Conservation (phyloP, 371 early-diverging fungal genomes). For the Gilbertella persicaria region DNA sequence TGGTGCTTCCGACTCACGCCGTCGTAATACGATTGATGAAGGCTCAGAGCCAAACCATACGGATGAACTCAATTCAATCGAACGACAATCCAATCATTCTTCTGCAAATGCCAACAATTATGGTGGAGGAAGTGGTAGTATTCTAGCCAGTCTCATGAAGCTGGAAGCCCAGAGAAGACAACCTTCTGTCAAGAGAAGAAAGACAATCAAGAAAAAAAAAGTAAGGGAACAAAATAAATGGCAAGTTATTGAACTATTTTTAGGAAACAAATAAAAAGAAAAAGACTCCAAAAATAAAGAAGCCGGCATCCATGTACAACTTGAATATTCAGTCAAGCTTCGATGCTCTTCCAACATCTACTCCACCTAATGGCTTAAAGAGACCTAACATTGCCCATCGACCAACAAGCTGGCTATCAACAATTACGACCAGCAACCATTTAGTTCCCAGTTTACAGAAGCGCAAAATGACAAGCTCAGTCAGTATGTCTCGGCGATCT, state of each 20-base stretch:
- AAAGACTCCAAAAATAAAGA: constrained; percentile 23
- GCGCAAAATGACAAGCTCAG: constrained; percentile 25
- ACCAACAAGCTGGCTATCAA: constrained; percentile 47
- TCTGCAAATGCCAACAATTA: not conserved
- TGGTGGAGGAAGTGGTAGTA: constrained; percentile 30
- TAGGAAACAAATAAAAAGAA: constrained; percentile 1
- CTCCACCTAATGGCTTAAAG: constrained; percentile 7
- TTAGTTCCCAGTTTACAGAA: constrained; percentile 48
- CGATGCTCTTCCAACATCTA: constrained; percentile 17
- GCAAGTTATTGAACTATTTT: too few species aligned
- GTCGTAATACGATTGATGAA: constrained; percentile 9
- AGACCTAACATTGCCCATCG: constrained; percentile 39
- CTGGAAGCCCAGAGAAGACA: constrained; percentile 35
- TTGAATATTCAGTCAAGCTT: constrained; percentile 10
- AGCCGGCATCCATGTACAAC: constrained; percentile 33
- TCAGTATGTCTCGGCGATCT: constrained; percentile 36
- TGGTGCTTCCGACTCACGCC: not conserved
- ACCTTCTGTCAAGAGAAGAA: constrained; percentile 5
- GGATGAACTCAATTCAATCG: not conserved
- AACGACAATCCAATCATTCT: constrained; percentile 2
- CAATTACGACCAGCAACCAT: constrained; percentile 39
- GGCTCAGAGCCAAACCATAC: not conserved
- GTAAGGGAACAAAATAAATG: too few species aligned
- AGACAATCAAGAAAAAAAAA: constrained; percentile 11
- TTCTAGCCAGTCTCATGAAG: constrained; percentile 44